Conservation (phyloP, 1,284 basidiomycete genomes). For the Phellopilus nigrolimitatus region DNA sequence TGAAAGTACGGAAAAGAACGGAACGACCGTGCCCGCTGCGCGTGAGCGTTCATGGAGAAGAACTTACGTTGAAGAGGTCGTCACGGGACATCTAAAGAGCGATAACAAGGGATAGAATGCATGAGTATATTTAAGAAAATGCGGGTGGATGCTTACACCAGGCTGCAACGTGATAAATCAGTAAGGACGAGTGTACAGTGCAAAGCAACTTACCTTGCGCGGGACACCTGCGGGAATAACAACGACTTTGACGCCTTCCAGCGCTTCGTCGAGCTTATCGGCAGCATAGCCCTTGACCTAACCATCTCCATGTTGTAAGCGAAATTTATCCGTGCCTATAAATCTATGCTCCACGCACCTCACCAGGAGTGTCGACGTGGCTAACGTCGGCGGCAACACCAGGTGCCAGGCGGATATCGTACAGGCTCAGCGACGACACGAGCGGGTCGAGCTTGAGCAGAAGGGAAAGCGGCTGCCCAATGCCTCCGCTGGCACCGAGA, state of each 20-base stretch:
- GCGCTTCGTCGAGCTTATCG: slow-evolving; percentile 81
- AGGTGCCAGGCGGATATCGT: slow-evolving; percentile 89
- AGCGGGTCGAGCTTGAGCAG: slow-evolving; percentile 84
- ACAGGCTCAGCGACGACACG: slow-evolving; percentile 74
- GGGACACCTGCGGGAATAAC: slow-evolving; percentile 98
- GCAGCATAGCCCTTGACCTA: slow-evolving; percentile 79
- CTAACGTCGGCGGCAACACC: slow-evolving; percentile 92
- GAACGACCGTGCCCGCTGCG: not conserved
- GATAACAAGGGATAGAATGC: slow-evolving; percentile 22
- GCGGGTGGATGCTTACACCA: slow-evolving; percentile 61
- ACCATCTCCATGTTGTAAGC: slow-evolving; percentile 16
- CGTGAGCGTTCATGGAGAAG: not conserved
- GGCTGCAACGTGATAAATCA: slow-evolving; percentile 43
- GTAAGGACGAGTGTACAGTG: slow-evolving; percentile 20
- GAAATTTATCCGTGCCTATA: slow-evolving; percentile 14
- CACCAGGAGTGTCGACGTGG: slow-evolving; percentile 88
- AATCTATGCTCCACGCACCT: slow-evolving; percentile 44
- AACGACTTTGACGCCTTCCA: slow-evolving; percentile 85
- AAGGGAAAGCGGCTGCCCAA: slow-evolving; percentile 87
- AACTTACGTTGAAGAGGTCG: slow-evolving; percentile 94
- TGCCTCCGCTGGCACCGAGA: slow-evolving; percentile 90
- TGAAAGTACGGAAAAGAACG: slow-evolving; percentile 1
- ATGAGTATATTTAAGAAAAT: slow-evolving; percentile 20
- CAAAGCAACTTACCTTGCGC: slow-evolving; percentile 62
- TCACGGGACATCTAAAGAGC: slow-evolving; percentile 85